Percentiles rank a stretch among this genome's conserved stretches.
These are phyloP conservation scores for Cenchrus purpureus DNA, from an alignment of 176 grass and related monocot genomes.

Conservation along the genomic window DNA sequence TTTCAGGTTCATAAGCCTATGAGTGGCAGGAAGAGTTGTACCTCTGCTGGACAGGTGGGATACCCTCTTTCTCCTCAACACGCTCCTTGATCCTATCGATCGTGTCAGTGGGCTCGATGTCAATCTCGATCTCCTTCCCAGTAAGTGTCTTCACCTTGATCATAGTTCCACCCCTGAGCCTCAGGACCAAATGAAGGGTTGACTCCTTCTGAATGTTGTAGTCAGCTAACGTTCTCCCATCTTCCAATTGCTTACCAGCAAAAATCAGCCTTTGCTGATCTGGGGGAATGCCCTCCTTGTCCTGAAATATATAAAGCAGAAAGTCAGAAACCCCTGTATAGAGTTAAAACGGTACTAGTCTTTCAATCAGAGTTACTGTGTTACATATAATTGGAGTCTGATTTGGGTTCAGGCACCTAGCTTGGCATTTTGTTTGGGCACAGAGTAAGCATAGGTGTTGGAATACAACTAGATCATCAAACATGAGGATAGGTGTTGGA, in stretches of 20 bases:
- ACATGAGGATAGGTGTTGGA: neutral
- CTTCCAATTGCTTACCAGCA: constrained; percentile 86
- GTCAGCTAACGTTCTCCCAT: constrained; percentile 76
- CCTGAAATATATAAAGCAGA: constrained; percentile 40
- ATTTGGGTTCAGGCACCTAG: neutral
- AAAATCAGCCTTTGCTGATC: constrained; percentile 84
- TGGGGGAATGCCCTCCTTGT: constrained; percentile 85
- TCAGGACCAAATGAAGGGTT: constrained; percentile 74
- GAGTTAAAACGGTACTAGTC: neutral
- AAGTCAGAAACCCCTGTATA: neutral
- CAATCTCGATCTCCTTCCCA: constrained; percentile 83
- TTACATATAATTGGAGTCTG: neutral
- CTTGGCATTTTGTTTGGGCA: neutral
- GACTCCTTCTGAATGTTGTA: constrained; percentile 98
- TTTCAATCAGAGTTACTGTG: neutral
- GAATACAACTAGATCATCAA: neutral
- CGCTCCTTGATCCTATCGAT: constrained; percentile 83
- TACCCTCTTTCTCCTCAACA: constrained; percentile 91
- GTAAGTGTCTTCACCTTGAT: constrained; percentile 93
- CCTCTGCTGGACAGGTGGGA: constrained; percentile 89
- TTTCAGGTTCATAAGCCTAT: neutral
- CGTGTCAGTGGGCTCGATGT: constrained; percentile 77
- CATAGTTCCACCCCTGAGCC: constrained; percentile 84
- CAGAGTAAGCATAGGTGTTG: neutral
- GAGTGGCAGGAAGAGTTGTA: constrained; percentile 2